phyloP scores from a whole-genome alignment of 805 yeast genomes.

The Torulaspora franciscae region DNA sequence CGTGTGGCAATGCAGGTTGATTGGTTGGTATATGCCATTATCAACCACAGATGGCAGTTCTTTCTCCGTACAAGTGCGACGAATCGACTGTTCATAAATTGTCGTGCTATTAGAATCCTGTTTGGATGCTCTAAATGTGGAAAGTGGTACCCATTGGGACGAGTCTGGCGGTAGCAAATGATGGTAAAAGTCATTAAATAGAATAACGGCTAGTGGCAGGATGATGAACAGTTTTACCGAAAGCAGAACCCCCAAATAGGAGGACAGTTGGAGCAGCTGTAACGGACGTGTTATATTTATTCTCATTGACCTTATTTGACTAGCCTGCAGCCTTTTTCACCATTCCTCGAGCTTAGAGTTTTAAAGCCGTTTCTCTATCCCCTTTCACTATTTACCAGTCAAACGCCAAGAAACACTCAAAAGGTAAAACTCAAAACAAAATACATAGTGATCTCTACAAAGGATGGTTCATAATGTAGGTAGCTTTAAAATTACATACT shows the following conservation, averaged over 20 bases:
- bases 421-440: background rate
- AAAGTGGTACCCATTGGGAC: conserved; percentile 23
- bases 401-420: background rate
- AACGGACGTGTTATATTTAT: conserved; percentile 30
- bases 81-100: conserved; percentile 12
- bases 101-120: conserved; percentile 2
- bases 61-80: conserved; percentile 14
- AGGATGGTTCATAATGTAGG: conserved; percentile 1
- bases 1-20: conserved; percentile 23
- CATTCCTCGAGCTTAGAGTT: background rate
- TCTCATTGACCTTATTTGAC: conserved; percentile 16
- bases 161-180: conserved; percentile 30
- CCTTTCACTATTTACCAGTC: background rate
- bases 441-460: conserved; percentile 1
- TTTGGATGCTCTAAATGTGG: conserved; percentile 8
- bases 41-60: conserved; percentile 17
- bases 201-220: conserved; percentile 27
- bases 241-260: conserved; percentile 17
- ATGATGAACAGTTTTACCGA: conserved; percentile 25
- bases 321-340: too few relatives aligned
- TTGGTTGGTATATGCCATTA: conserved; percentile 26
- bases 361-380: background rate
- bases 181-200: conserved; percentile 30
- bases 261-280: conserved; percentile 30
- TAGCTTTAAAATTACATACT: conserved; percentile 3